Conservation (phyloP, 371 early-diverging fungal genomes). For the Syncephalastrum monosporum region DNA sequence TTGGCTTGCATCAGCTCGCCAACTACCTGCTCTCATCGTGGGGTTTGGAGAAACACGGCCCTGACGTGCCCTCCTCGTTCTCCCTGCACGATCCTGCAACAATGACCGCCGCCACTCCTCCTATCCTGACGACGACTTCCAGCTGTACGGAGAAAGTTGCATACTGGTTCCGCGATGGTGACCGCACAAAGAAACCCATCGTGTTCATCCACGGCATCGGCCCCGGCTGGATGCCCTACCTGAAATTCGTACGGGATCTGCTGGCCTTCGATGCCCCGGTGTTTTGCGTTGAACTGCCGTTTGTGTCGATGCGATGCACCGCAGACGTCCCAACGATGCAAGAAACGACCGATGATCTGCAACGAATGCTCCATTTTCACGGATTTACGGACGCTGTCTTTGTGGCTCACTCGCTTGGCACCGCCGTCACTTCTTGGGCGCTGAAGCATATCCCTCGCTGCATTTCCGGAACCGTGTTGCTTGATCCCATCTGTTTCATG, state of each 20-base stretch:
- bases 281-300: constrained; percentile 68
- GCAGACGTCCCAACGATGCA: constrained; percentile 63
- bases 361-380: constrained; percentile 57
- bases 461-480: constrained; percentile 54
- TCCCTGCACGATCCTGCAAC: constrained; percentile 12
- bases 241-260: constrained; percentile 46
- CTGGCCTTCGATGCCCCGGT: constrained; percentile 53
- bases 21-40: constrained; percentile 24
- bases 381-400: constrained; percentile 60
- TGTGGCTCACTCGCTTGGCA: constrained; percentile 72
- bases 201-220: constrained; percentile 78
- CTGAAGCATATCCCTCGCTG: constrained; percentile 40
- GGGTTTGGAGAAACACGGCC: constrained; percentile 35
- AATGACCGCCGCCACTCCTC: not conserved
- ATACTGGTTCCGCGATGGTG: constrained; percentile 52
- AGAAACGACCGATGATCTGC: constrained; percentile 59
- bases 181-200: constrained; percentile 54
- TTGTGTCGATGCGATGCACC: constrained; percentile 65
- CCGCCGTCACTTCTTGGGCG: constrained; percentile 54
- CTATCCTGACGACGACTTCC: constrained; percentile 2
- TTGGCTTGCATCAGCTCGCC: constrained; percentile 16
- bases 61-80: constrained; percentile 31
- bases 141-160: constrained; percentile 29
- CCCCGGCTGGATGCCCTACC: constrained; percentile 61
- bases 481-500: constrained; percentile 74